Conservation (phyloP, 148 eudicot species). For the Camellia japonica region DNA sequence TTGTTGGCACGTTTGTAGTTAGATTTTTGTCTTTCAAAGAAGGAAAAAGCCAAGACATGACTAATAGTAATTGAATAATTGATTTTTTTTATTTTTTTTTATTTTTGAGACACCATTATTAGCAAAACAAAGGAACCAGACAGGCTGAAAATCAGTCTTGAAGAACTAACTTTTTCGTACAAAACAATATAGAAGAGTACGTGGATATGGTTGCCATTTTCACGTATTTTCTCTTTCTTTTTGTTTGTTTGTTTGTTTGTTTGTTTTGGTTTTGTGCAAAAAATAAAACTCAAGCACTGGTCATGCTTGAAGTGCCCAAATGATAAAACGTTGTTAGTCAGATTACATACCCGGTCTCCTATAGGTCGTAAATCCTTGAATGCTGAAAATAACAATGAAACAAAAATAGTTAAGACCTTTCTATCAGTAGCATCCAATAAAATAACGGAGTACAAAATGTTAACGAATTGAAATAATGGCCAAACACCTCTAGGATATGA, state of each 20-base stretch:
- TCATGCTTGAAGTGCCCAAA: background rate
- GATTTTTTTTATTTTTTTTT: background rate
- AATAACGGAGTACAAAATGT: background rate
- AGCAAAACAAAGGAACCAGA: background rate
- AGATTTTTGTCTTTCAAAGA: too few relatives aligned
- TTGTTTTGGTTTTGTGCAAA: too few relatives aligned
- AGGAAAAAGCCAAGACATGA: too few relatives aligned
- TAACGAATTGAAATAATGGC: too few relatives aligned
- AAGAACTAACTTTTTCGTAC: too few relatives aligned
- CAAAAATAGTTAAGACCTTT: background rate
- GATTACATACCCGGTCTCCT: slow-evolving; percentile 57
- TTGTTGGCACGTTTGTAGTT: too few relatives aligned
- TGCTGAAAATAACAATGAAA: slow-evolving; percentile 39
- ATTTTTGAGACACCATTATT: background rate
- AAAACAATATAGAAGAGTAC: background rate
- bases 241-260: too few relatives aligned
- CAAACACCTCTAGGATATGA: too few relatives aligned
- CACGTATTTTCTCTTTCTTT: too few relatives aligned
- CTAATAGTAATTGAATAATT: background rate
- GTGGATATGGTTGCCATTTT: too few relatives aligned
- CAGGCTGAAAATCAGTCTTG: too few relatives aligned
- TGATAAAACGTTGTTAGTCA: background rate
- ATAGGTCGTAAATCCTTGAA: slow-evolving; percentile 54
- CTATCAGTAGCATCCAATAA: background rate
- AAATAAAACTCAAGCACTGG: background rate